Evolutionary conservation across 345 rosid genomes (phyloP).

Genomic region (Noccaea bulbosa): DNA sequence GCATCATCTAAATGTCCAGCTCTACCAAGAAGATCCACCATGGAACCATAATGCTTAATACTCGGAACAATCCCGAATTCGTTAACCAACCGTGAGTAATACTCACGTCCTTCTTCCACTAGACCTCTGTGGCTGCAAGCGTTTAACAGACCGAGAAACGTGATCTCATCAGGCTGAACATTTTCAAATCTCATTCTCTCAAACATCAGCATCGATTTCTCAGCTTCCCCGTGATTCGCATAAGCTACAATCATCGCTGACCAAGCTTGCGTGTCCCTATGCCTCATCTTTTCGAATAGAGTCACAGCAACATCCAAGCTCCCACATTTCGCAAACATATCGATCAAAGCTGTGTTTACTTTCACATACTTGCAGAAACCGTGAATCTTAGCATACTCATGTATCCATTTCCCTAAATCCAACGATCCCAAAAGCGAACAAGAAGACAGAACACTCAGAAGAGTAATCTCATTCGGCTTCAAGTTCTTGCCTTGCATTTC

Average conservation of each 20-base stretch:
- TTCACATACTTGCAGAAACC: slow-evolving; percentile 58
- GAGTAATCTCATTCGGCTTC: slow-evolving; percentile 72
- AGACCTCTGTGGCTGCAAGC: slow-evolving; percentile 90
- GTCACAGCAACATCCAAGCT: slow-evolving; percentile 70
- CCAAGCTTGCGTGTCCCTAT: slow-evolving; percentile 83
- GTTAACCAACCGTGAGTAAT: slow-evolving; percentile 61
- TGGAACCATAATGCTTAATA: slow-evolving; percentile 83
- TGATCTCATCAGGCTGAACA: slow-evolving; percentile 64
- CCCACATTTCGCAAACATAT: slow-evolving; percentile 95
- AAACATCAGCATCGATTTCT: slow-evolving; percentile 60
- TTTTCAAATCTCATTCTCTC: slow-evolving; percentile 60
- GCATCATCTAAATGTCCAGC: slow-evolving; percentile 74
- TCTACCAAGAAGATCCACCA: slow-evolving; percentile 88
- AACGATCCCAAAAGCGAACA: slow-evolving; percentile 84
- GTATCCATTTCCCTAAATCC: slow-evolving; percentile 86
- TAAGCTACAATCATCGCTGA: slow-evolving; percentile 85
- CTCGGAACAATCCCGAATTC: slow-evolving; percentile 55
- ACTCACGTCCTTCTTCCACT: slow-evolving; percentile 62
- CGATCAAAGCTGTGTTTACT: slow-evolving; percentile 78
- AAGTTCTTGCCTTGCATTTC: slow-evolving; percentile 65
- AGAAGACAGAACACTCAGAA: slow-evolving; percentile 77
- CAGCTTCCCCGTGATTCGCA: slow-evolving; percentile 79
- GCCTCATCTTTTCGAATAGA: slow-evolving; percentile 58
- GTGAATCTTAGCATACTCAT: slow-evolving; percentile 64
- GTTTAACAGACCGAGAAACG: slow-evolving; percentile 76